Evolutionary conservation across 2,329 filamentous ascomycete species (phyloP).

Genomic region (Aspergillus melleus): DNA sequence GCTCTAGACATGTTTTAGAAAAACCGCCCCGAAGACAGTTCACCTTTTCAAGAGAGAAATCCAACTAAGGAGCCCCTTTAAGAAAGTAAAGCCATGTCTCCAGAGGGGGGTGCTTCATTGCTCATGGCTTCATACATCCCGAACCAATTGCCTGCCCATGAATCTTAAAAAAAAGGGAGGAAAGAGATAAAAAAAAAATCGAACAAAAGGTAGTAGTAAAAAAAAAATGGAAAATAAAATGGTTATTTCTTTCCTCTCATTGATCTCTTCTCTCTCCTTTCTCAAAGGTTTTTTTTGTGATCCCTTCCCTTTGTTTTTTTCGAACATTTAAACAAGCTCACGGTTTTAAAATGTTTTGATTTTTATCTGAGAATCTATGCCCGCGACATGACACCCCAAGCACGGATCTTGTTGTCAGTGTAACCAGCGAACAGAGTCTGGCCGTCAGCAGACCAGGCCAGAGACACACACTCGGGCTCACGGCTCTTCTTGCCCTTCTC

Average conservation of each 20-base stretch:
- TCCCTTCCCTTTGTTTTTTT: conserved; percentile 11
- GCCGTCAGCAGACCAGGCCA: conserved; percentile 97
- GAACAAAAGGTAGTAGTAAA: background rate
- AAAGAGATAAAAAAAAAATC: background rate
- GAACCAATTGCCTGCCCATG: conserved; percentile 36
- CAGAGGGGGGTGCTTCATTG: conserved; percentile 38
- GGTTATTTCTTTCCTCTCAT: conserved; percentile 18
- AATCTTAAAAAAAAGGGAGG: conserved; percentile 34
- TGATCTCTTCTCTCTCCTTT: conserved; percentile 13
- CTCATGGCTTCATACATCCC: conserved; percentile 47
- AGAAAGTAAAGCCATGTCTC: background rate
- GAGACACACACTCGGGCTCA: conserved; percentile 95
- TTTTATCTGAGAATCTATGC: conserved; percentile 56
- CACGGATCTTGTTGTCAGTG: conserved; percentile 99
- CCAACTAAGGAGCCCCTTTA: conserved; percentile 13
- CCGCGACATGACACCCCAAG: conserved; percentile 96
- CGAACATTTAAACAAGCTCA: conserved; percentile 13
- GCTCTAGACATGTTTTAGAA: conserved; percentile 38
- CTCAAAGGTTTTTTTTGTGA: background rate
- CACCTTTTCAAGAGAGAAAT: background rate
- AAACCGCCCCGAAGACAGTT: conserved; percentile 13
- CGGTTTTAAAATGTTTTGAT: conserved; percentile 3
- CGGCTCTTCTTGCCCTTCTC: conserved; percentile 98
- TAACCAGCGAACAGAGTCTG: conserved; percentile 99
- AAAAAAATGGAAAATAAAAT: conserved; percentile 24